Evolutionary conservation across 495 filamentous ascomycete species (phyloP).

Genomic region (Penicillium pancosmium): DNA sequence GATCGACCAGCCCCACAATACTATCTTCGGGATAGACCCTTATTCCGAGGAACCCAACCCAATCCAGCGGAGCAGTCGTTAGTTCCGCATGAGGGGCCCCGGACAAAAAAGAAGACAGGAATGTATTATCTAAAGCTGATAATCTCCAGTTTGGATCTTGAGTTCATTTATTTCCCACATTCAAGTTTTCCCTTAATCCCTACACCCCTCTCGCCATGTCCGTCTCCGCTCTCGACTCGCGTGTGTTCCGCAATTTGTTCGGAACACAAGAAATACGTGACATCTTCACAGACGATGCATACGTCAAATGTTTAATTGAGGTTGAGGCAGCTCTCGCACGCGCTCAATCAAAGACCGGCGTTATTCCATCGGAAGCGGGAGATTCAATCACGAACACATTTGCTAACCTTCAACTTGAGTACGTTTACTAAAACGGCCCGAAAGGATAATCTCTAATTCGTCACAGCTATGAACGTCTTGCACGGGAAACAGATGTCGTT

Average conservation of each 20-base stretch:
- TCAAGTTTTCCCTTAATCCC: no score
- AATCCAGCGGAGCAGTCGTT: neutral
- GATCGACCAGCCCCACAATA: no score
- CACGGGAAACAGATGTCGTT: constrained; percentile 48
- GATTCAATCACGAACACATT: constrained; percentile 33
- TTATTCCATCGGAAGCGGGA: constrained; percentile 45
- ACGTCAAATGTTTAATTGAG: constrained; percentile 15
- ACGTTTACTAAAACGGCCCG: neutral
- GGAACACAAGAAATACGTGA: constrained; percentile 26
- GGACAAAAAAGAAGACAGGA: neutral
- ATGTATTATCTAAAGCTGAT: neutral
- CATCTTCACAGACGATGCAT: constrained; percentile 24
- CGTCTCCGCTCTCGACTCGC: constrained; percentile 17
- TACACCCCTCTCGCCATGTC: neutral
- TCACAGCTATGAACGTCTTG: constrained; percentile 32
- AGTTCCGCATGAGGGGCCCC: neutral
- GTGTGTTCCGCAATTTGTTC: constrained; percentile 22
- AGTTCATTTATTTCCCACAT: no score
- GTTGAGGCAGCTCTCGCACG: constrained; percentile 47
- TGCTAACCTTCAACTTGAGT: constrained; percentile 23
- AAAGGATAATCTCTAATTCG: neutral
- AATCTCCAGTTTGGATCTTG: neutral
- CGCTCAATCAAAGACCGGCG: constrained; percentile 40
- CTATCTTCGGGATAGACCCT: constrained; percentile 7
- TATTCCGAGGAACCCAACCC: neutral